Evolutionary conservation across 345 rosid species (phyloP).

Genomic region (Arabidopsis arenosa): DNA sequence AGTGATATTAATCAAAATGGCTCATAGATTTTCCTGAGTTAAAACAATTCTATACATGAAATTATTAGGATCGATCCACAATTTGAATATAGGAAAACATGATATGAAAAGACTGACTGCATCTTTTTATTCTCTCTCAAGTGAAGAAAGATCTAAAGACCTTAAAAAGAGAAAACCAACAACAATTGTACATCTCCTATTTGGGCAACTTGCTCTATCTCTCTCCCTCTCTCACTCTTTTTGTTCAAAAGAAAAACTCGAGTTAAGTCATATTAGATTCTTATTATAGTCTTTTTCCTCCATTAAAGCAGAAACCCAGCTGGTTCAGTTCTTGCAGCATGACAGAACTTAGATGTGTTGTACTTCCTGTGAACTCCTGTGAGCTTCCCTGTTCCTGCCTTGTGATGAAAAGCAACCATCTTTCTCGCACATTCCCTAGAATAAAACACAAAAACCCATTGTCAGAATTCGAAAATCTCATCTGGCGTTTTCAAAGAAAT

Average conservation of each 20-base stretch:
- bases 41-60: constrained; percentile 11
- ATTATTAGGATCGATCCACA: background rate
- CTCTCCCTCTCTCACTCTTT: constrained; percentile 1
- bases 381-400: constrained; percentile 78
- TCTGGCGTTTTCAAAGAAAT: background rate
- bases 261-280: constrained; percentile 24
- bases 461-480: constrained; percentile 9
- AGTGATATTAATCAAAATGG: background rate
- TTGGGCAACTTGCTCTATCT: constrained; percentile 28
- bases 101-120: constrained; percentile 7
- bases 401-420: constrained; percentile 77
- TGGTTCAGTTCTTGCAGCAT: constrained; percentile 65
- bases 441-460: background rate
- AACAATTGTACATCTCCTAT: constrained; percentile 29
- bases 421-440: constrained; percentile 72
- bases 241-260: background rate
- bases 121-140: constrained; percentile 36
- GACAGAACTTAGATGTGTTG: constrained; percentile 76
- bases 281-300: constrained; percentile 19
- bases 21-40: background rate
- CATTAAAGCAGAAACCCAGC: constrained; percentile 62
- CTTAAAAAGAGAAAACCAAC: constrained; percentile 19
- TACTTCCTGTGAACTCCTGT: constrained; percentile 87
- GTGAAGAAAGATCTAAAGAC: constrained; percentile 34
- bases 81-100: constrained; percentile 16